Conservation (phyloP, 305 asterid genomes). For the Vinca major region DNA sequence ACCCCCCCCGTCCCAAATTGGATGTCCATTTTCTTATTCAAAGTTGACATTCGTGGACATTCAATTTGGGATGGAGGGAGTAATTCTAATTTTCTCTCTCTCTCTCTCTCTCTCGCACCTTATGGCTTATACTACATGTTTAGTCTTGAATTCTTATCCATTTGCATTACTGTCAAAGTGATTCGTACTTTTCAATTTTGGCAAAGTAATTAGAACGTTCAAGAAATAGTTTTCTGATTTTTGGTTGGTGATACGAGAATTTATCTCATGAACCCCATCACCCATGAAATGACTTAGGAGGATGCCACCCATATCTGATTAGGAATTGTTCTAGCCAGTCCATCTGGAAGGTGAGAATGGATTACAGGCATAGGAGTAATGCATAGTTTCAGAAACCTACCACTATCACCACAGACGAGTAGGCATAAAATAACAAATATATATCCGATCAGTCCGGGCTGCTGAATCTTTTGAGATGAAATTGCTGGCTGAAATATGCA, state of each 20-base stretch:
- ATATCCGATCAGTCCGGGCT: background rate
- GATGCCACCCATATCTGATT: background rate
- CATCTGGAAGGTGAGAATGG: background rate
- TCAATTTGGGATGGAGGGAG: too few species aligned
- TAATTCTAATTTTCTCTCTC: too few species aligned
- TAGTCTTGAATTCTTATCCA: background rate
- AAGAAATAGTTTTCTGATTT: background rate
- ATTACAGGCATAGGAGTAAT: background rate
- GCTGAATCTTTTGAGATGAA: background rate
- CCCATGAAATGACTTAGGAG: background rate
- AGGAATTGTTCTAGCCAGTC: background rate
- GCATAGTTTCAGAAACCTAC: background rate
- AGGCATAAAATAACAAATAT: background rate
- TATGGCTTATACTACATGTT: background rate
- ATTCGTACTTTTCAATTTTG: background rate
- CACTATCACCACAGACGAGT: background rate
- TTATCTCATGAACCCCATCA: background rate
- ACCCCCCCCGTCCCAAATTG: background rate
- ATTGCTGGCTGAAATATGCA: background rate
- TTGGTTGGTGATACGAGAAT: background rate
- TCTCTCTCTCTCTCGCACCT: background rate
- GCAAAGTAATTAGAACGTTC: background rate
- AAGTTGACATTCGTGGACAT: too few species aligned
- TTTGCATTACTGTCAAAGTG: background rate
- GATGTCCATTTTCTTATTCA: too few species aligned